These are phyloP conservation scores for Thoreauomyces humboldtii DNA, from an alignment of 192 early-diverging fungal genomes.

Conservation along the genomic window DNA sequence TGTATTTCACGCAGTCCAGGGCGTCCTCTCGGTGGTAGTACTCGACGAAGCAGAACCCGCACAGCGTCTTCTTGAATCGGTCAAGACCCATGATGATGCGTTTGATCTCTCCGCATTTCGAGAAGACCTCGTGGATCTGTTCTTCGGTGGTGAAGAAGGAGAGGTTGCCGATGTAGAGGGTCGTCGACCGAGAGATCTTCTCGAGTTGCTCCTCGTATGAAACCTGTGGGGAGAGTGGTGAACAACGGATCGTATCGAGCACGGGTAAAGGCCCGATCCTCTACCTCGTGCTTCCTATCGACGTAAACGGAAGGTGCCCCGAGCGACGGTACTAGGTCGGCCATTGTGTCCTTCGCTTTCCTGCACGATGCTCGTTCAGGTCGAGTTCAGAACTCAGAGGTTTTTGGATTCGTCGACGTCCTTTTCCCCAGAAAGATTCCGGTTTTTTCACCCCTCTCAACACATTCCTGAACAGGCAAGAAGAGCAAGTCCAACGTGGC, in stretches of 20 bases:
- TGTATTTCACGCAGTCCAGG: conserved; percentile 89
- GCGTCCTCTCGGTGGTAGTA: conserved; percentile 87
- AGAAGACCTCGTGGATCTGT: conserved; percentile 94
- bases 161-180: conserved; percentile 95
- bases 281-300: conserved; percentile 75
- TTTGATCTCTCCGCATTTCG: conserved; percentile 95
- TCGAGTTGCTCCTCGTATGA: conserved; percentile 24
- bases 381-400: too few relatives aligned
- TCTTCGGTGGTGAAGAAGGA: conserved; percentile 99
- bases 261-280: background rate
- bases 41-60: conserved; percentile 99
- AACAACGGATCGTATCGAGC: background rate
- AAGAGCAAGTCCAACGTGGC: too few relatives aligned
- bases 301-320: conserved; percentile 82
- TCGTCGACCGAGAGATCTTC: conserved; percentile 53
- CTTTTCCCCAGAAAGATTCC: too few relatives aligned
- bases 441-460: too few relatives aligned
- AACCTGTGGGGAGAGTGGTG: conserved; percentile 23
- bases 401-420: too few relatives aligned
- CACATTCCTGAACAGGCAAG: too few relatives aligned
- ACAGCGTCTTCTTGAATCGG: conserved; percentile 88
- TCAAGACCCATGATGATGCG: conserved; percentile 99
- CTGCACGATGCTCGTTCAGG: too few relatives aligned
- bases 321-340: conserved; percentile 65
- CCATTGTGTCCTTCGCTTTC: too few relatives aligned